Percentiles rank a stretch among this genome's conserved stretches.
Conservation (phyloP, 2,329 filamentous ascomycete species). For the Sphaerulina populicola region DNA sequence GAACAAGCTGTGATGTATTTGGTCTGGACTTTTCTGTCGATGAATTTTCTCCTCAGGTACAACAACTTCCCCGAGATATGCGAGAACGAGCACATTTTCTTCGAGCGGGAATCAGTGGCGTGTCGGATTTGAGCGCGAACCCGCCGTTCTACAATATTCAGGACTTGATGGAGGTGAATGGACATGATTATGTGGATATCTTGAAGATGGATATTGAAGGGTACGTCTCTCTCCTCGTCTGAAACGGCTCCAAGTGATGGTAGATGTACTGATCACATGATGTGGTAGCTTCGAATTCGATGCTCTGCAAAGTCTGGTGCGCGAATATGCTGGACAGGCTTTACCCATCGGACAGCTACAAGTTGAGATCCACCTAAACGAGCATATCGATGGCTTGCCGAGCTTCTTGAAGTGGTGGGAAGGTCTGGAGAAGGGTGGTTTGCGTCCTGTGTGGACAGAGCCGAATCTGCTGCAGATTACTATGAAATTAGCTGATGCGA, state of each 20-base stretch:
- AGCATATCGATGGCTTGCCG: not conserved
- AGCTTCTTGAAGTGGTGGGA: slow-evolving; percentile 4
- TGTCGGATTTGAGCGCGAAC: slow-evolving; percentile 21
- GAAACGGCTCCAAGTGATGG: not conserved
- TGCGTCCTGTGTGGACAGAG: slow-evolving; percentile 5
- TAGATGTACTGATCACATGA: not conserved
- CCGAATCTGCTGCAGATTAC: not conserved
- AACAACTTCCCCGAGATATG: slow-evolving; percentile 13
- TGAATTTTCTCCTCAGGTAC: slow-evolving; percentile 8
- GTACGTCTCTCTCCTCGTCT: not conserved
- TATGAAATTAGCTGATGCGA: not conserved
- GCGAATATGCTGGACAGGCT: not conserved
- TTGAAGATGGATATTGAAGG: slow-evolving; percentile 39
- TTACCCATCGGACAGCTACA: slow-evolving; percentile 2
- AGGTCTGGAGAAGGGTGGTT: not conserved
- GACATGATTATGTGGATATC: slow-evolving; percentile 36
- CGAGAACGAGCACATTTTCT: slow-evolving; percentile 30
- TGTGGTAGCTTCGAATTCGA: slow-evolving; percentile 28
- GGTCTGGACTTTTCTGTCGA: slow-evolving; percentile 36
- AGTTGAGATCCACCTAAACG: slow-evolving; percentile 3
- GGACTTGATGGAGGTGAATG: slow-evolving; percentile 35
- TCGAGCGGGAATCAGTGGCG: slow-evolving; percentile 30
- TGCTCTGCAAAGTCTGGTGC: slow-evolving; percentile 2
- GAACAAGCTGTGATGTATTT: slow-evolving; percentile 28
- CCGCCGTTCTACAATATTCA: slow-evolving; percentile 34